Evolutionary conservation across 345 rosid species (phyloP), one percentile per base, ranked within the genome.

Genomic region (Eucalyptus caleyi): DNA sequence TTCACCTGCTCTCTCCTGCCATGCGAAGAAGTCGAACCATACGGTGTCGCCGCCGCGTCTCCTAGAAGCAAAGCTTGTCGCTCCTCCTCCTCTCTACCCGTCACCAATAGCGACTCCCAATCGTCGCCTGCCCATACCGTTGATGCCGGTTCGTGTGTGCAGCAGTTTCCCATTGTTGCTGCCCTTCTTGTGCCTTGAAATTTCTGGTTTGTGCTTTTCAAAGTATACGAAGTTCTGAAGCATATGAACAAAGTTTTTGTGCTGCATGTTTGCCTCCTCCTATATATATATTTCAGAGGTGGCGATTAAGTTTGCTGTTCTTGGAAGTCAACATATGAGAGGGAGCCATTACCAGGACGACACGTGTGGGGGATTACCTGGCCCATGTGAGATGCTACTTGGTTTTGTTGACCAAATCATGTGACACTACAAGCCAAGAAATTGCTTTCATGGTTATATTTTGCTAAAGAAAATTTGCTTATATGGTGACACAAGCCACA

Each of bases 1-100:
- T 96, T 97, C 93, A 97, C 94, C 94, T 92, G 34, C 86, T 87
- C 13, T 54, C 54, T 15, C 53, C 30, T 19, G 88, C 50, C 18
- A 6, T 27, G 30, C 32, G 19, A 54, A n/a, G 88, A 87, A 24
- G 67, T 8, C 1, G 30, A 11, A 40, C 47, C 27, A 23, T 23
- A 77, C 14, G 9, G 85, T 6, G 65, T 32, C n/a, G 23, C 60
- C 30, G 69, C 32, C 2, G 30, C 62, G 2, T 34, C 82, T 19
- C 26, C 82, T 72, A 9, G 81, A 13, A 69, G 40, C 18, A 65
- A 45, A 14, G 44, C 6, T 44, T 62, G 44, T 50, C 44, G 42
- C 69, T 80, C 50, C 27, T 26, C 56, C 69, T 37, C 67, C 47
- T 89, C 87, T 30, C 50, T 15, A 10, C 50, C 37, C 14, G 4